Base-by-base conservation (phyloP, 805 yeast genomes). In the Ogataea henricii region DNA sequence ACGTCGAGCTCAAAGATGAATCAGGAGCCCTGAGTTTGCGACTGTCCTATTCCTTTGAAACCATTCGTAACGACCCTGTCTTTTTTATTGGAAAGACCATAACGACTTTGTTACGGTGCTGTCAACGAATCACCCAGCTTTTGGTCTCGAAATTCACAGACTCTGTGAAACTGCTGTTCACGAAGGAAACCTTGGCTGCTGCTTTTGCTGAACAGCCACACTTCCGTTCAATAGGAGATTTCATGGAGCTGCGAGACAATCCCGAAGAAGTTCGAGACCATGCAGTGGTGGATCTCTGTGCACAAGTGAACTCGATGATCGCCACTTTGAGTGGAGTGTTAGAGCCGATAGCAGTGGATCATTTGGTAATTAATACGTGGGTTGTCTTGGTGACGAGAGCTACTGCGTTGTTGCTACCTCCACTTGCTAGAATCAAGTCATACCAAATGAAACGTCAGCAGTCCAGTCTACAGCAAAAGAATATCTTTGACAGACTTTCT, bases 81-180 rank as follows among this genome's bases (percentile, higher is more conserved):
- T 56, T 56, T 26, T 55, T 47, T 26, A 46, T 53, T 7, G 60
- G 60, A 13, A 34, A 54, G n/a, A 45, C 47, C 1, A 47, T 56
- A 49, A 46, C 53, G 3, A 48, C 52, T 1, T 26, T 56, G 16
- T 10, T 44, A 9, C 37, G 48, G 27, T 40, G 48, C 8, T 42
- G 39, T 5, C 46, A 49, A 20, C 49, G 60, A 44, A 47, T 56
- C 9, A 45, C 46, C 34, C 45, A 51, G 33, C 22, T 45, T 13
- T 33, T 57, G 14, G 58, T 52, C 10, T 52, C 58, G 18, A 47
- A 45, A 26, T 48, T 41, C 32, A 32, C 45, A 8, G 22, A 26
- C 5, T 22, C 34, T 30, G 41, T 55, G 27, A 45, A 46, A n/a
- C 17, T 37, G 1, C 27, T 46, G 9, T 49, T 53, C 37, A 48